A percentile compares a stretch with the other conserved stretches of the same genome.
Evolutionary conservation across 768 basidiomycete genomes (phyloP).

Genomic region (Sarcodon aspratus): DNA sequence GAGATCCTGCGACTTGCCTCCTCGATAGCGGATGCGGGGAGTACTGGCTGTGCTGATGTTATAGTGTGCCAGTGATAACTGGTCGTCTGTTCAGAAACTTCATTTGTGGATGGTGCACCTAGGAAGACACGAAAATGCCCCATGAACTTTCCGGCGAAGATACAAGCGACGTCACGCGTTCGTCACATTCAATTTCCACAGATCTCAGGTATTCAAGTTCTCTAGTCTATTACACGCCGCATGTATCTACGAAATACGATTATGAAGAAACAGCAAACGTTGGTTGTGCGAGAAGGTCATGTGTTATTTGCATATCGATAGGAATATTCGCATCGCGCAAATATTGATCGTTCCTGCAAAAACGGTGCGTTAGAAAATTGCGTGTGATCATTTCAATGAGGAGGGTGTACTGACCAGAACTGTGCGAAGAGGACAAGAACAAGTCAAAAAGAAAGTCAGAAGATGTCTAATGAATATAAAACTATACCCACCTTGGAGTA

Average conservation of each 20-base stretch:
- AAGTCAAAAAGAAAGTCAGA: neutral
- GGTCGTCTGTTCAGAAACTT: conserved; percentile 22
- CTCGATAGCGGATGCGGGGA: conserved; percentile 23
- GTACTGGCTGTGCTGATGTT: conserved; percentile 14
- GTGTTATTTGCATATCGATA: conserved; percentile 26
- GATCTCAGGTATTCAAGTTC: neutral
- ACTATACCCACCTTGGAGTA: conserved; percentile 70
- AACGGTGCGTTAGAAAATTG: neutral
- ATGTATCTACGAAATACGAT: neutral
- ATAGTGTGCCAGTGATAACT: conserved; percentile 37
- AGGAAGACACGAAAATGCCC: conserved; percentile 38
- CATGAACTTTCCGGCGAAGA: conserved; percentile 12
- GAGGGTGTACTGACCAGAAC: conserved; percentile 34
- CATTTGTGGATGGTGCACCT: conserved; percentile 28
- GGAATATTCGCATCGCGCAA: conserved; percentile 29
- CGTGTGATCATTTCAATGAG: neutral
- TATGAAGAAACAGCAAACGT: conserved; percentile 3
- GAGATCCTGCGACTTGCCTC: conserved; percentile 64
- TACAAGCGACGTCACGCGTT: conserved; percentile 3
- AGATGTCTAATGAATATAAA: neutral
- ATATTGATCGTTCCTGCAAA: conserved; percentile 41
- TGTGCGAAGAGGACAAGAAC: conserved; percentile 7
- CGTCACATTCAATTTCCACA: neutral
- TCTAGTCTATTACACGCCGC: neutral
- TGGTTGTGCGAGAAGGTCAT: conserved; percentile 22